Conservation (phyloP, 495 filamentous ascomycete genomes). For the Penicillium bovifimosum region DNA sequence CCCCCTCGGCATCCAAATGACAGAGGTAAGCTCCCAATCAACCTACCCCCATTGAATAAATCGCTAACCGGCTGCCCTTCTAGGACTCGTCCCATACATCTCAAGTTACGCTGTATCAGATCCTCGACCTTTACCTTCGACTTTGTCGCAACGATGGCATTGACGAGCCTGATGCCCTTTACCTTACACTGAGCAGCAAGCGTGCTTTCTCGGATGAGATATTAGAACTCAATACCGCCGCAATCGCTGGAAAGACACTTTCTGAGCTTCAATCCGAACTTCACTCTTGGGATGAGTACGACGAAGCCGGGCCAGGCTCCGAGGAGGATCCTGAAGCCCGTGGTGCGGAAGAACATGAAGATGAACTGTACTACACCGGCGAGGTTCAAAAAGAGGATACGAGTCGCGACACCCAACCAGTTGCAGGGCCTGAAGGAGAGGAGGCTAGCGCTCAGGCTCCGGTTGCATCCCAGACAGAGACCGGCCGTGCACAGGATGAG, state of each 20-base stretch:
- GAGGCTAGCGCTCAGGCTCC: slow-evolving; percentile 4
- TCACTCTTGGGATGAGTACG: slow-evolving; percentile 34
- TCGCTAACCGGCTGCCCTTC: slow-evolving; percentile 25
- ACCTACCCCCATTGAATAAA: neutral
- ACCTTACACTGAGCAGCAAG: slow-evolving; percentile 48
- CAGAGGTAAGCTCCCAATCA: slow-evolving; percentile 54
- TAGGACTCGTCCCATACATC: slow-evolving; percentile 43
- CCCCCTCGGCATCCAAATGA: slow-evolving; percentile 61
- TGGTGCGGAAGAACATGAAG: slow-evolving; percentile 5
- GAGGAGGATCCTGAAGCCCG: slow-evolving; percentile 10
- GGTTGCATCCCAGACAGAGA: neutral
- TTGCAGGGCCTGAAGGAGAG: neutral
- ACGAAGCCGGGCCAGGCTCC: slow-evolving; percentile 23
- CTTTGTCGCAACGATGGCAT: slow-evolving; percentile 57
- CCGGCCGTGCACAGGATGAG: slow-evolving; percentile 2
- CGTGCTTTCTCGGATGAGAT: slow-evolving; percentile 38
- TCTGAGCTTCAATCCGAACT: slow-evolving; percentile 52
- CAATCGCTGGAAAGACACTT: slow-evolving; percentile 53
- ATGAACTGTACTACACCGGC: slow-evolving; percentile 3
- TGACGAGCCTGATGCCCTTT: slow-evolving; percentile 49
- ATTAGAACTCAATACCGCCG: slow-evolving; percentile 46
- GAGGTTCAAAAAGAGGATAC: slow-evolving; percentile 6
- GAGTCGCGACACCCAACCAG: neutral
- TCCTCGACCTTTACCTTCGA: slow-evolving; percentile 53
- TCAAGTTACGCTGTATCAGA: slow-evolving; percentile 47